Evolutionary conservation across 192 early-diverging fungal genomes (phyloP).

Genomic region (Entophlyctis helioformis): DNA sequence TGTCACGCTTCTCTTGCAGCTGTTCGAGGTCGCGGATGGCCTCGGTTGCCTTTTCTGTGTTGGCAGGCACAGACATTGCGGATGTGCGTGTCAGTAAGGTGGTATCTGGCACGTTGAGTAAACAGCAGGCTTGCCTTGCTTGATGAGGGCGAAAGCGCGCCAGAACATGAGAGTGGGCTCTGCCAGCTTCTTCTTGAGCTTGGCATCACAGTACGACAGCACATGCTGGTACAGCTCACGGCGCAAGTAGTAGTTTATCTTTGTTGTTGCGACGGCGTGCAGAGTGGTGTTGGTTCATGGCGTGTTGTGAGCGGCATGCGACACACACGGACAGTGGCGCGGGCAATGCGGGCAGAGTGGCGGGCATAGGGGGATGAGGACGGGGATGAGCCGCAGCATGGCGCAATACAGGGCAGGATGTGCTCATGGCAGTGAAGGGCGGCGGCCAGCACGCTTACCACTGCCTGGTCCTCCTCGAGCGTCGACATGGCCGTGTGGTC

Average conservation of each 20-base stretch:
- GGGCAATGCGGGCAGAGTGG: too few relatives aligned
- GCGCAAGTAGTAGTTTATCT: conserved; percentile 32
- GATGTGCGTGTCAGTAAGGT: neutral
- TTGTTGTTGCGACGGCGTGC: too few relatives aligned
- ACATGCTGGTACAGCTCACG: conserved; percentile 24
- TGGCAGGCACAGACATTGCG: neutral
- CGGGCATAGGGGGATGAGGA: too few relatives aligned
- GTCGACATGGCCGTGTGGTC: too few relatives aligned
- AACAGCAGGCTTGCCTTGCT: conserved; percentile 13
- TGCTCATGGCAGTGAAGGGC: too few relatives aligned
- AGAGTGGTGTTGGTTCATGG: too few relatives aligned
- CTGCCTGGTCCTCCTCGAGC: too few relatives aligned
- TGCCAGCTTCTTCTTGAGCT: conserved; percentile 17
- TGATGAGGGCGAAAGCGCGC: conserved; percentile 19
- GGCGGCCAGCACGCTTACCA: too few relatives aligned
- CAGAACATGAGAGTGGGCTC: conserved; percentile 37
- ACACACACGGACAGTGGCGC: too few relatives aligned
- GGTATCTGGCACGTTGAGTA: neutral
- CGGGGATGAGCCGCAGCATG: too few relatives aligned
- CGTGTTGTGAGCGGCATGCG: too few relatives aligned
- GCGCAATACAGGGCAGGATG: too few relatives aligned
- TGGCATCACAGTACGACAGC: conserved; percentile 18
- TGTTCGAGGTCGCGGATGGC: conserved; percentile 26
- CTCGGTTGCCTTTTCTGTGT: conserved; percentile 20
- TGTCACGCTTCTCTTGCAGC: conserved; percentile 36